These are phyloP conservation scores for Coriaria nepalensis DNA, from an alignment of 306 rosid species.

Conservation along the genomic window DNA sequence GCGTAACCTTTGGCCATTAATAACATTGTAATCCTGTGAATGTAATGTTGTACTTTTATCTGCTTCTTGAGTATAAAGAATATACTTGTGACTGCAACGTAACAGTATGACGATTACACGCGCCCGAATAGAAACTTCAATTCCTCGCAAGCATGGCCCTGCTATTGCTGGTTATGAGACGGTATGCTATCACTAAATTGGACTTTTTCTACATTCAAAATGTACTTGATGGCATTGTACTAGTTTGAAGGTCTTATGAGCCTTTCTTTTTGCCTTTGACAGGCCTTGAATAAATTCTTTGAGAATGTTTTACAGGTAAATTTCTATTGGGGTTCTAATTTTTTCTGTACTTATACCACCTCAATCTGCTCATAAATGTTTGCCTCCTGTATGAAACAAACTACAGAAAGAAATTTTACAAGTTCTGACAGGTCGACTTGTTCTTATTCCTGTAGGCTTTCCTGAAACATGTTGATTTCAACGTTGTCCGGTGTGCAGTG, in stretches of 20 bases:
- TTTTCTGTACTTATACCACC: too few relatives aligned
- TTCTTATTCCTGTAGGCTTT: slow-evolving; percentile 50
- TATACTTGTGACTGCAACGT: slow-evolving; percentile 11
- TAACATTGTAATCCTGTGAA: not conserved
- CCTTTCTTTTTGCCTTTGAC: slow-evolving; percentile 23
- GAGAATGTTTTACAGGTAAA: slow-evolving; percentile 77
- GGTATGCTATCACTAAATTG: slow-evolving; percentile 31
- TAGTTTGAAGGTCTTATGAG: not conserved
- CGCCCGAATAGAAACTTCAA: slow-evolving; percentile 79
- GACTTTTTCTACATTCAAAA: not conserved
- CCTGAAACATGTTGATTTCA: slow-evolving; percentile 84
- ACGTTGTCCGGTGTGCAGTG: slow-evolving; percentile 84
- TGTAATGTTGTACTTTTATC: not conserved
- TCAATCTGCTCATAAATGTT: not conserved
- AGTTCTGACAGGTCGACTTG: slow-evolving; percentile 14
- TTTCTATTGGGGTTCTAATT: too few relatives aligned
- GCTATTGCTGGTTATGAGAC: slow-evolving; percentile 88
- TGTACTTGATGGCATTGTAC: not conserved
- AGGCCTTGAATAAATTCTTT: slow-evolving; percentile 88
- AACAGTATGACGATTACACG: slow-evolving; percentile 81
- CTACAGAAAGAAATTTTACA: not conserved
- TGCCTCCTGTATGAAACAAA: not conserved
- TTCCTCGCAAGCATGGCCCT: slow-evolving; percentile 97
- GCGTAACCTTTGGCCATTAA: not conserved
- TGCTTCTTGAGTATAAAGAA: not conserved